Percentiles rank a stretch among this genome's conserved stretches.
Evolutionary conservation across 2,329 filamentous ascomycete genomes (phyloP).

Genomic region (Clonostachys rhizophaga): DNA sequence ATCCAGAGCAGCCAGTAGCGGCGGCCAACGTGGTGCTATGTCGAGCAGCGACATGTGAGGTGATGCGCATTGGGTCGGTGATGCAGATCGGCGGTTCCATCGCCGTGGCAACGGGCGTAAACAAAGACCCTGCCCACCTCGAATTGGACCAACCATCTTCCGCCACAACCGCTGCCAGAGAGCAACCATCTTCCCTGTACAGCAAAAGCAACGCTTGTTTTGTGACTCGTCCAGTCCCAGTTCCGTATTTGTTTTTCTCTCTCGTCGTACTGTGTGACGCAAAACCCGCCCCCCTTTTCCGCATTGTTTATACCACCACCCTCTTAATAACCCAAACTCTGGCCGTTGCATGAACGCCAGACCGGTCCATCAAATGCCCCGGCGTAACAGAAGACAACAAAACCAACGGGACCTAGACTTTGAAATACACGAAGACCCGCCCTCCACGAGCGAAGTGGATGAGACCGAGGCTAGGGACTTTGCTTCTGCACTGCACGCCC

Average conservation of each 20-base stretch:
- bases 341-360: background rate
- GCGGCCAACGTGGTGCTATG: too few species aligned
- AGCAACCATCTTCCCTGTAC: background rate
- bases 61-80: too few species aligned
- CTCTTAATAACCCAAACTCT: conserved; percentile 4
- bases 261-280: background rate
- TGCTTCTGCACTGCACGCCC: background rate
- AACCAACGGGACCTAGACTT: conserved; percentile 29
- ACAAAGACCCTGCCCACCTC: conserved; percentile 13
- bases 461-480: background rate
- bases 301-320: conserved; percentile 9
- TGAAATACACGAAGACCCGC: conserved; percentile 39
- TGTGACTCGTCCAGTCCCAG: background rate
- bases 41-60: too few species aligned
- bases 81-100: conserved; percentile 5
- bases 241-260: conserved; percentile 1
- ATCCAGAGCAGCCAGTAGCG: too few species aligned
- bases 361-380: conserved; percentile 12
- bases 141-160: conserved; percentile 20
- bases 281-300: background rate
- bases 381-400: conserved; percentile 13
- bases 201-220: background rate
- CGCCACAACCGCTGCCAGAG: conserved; percentile 8
- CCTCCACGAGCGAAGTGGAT: conserved; percentile 3
- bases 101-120: conserved; percentile 26